Base-by-base conservation (phyloP, 768 basidiomycete species). In the Neoboletus brunneissimus region DNA sequence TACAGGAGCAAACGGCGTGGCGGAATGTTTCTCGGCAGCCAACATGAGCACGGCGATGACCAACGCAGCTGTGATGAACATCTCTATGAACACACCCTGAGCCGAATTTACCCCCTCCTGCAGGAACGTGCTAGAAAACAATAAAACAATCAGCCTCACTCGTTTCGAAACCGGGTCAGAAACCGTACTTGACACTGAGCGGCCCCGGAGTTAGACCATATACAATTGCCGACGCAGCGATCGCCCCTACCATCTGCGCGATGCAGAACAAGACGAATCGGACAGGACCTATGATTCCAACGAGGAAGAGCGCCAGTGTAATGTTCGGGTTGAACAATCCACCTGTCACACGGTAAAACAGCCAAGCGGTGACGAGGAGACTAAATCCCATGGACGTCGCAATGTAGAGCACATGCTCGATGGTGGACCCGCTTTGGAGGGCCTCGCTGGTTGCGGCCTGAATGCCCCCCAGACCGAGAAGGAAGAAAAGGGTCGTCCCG, bases 41-140 rank as follows among this genome's bases (percentile, higher is more conserved):
- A 88, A 68, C 85, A 88, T 87, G 58, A 88, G 79, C n/a, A 87
- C 83, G 7, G 87, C 75, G 15, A 86, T 68, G 42, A 83, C 79
- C 40, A 88, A 75, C 16, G 76, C 75, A 13, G 81, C 75, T 15
- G 86, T 87, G 60, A 82, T 79, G 69, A 88, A 87, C 79, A 86
- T 84, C 67, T 88, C 86, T 57, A 88, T 86, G 67, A 87, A 88
- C 18, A 86, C 78, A 12, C 76, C 85, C 67, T 88, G 84, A 0
- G 82, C 76, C 4, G 68, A 57, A 69, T 78, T 87, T 56, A 81
- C 69, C 5, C 77, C 79, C 20, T 69, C 64, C 10, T 74, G 73
- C 34, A 83, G 73, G 60, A 69, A 67, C 10, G 82, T 83, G 60
- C 85, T 87, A 56, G 13, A 56, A 50, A 50, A 7, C 5, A n/a